Evolutionary conservation across 352 stramenopile species (phyloP).

Genomic region (Pythium rishiriense): DNA sequence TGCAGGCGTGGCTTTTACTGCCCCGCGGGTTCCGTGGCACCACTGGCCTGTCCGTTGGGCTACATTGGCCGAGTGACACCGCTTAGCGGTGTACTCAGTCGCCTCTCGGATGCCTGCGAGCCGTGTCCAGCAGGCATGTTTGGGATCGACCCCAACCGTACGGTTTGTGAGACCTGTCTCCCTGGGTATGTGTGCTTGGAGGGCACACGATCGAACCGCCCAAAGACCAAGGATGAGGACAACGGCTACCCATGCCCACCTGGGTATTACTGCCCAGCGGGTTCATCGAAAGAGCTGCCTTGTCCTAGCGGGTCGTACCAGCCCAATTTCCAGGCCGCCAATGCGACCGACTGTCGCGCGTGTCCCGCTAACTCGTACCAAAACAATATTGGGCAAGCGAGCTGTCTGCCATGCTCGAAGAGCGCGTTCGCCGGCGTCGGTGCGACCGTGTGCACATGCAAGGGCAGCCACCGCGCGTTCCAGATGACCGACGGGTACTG

Average conservation of each 20-base stretch:
- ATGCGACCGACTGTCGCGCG: constrained; percentile 53
- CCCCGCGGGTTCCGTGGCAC: constrained; percentile 42
- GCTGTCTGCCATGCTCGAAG: constrained; percentile 88
- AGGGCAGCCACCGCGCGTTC: constrained; percentile 88
- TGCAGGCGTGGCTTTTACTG: constrained; percentile 78
- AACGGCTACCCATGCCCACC: constrained; percentile 83
- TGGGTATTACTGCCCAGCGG: constrained; percentile 75
- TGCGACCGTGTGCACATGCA: constrained; percentile 75
- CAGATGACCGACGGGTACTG: constrained; percentile 91
- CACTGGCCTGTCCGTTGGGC: constrained; percentile 78
- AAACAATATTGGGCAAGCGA: constrained; percentile 51
- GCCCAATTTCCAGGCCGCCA: constrained; percentile 38
- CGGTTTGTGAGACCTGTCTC: constrained; percentile 62
- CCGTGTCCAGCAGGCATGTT: constrained; percentile 77
- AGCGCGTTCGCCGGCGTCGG: constrained; percentile 60
- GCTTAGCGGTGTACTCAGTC: constrained; percentile 48
- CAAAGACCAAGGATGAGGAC: constrained; percentile 54
- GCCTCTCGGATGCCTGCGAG: constrained; percentile 61
- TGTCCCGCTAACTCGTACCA: constrained; percentile 86
- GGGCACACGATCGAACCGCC: constrained; percentile 58
- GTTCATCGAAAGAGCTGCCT: constrained; percentile 46
- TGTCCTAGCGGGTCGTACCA: constrained; percentile 87
- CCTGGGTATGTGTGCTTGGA: constrained; percentile 87
- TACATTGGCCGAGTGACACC: constrained; percentile 62
- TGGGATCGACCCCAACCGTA: constrained; percentile 77